A percentile compares a stretch with the other conserved stretches of the same genome.
Evolutionary conservation across 108 stramenopile genomes (phyloP).

Genomic region (Heterococcus sp.): DNA sequence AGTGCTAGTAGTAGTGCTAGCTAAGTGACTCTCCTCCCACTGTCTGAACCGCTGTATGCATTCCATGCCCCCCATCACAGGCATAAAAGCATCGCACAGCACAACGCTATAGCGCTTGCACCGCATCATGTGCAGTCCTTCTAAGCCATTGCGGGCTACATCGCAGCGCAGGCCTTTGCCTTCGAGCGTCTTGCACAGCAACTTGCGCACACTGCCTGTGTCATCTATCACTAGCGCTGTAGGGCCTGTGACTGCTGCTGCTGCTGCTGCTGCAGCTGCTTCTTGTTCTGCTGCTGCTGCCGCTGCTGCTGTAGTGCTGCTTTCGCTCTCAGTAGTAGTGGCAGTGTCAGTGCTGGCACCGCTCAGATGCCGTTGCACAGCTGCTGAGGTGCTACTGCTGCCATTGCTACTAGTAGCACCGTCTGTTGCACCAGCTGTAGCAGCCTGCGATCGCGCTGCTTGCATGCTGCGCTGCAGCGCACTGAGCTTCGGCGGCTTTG

Average conservation of each 20-base stretch:
- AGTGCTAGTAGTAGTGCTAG: not conserved
- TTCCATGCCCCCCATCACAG: not conserved
- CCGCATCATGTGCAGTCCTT: not conserved
- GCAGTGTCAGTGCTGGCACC: too few species aligned
- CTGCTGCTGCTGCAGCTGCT: not conserved
- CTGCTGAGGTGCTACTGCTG: too few species aligned
- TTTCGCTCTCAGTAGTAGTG: too few species aligned
- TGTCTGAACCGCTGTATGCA: conserved; percentile 3
- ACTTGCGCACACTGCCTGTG: not conserved
- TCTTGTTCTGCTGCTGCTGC: not conserved
- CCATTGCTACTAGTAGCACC: not conserved
- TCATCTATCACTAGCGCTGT: not conserved
- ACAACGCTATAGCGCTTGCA: not conserved
- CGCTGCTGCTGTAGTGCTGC: not conserved
- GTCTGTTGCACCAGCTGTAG: not conserved
- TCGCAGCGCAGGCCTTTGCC: not conserved
- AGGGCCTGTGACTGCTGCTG: not conserved
- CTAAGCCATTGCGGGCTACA: not conserved
- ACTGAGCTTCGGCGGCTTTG: not conserved
- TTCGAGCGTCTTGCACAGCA: not conserved
- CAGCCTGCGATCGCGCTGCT: too few species aligned
- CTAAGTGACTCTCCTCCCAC: not conserved
- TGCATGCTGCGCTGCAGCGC: not conserved
- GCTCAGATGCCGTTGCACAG: too few species aligned
- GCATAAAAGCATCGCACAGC: not conserved